These are phyloP conservation scores for Dianthus caryophyllus DNA, from an alignment of 148 eudicot genomes.

Conservation along the genomic window DNA sequence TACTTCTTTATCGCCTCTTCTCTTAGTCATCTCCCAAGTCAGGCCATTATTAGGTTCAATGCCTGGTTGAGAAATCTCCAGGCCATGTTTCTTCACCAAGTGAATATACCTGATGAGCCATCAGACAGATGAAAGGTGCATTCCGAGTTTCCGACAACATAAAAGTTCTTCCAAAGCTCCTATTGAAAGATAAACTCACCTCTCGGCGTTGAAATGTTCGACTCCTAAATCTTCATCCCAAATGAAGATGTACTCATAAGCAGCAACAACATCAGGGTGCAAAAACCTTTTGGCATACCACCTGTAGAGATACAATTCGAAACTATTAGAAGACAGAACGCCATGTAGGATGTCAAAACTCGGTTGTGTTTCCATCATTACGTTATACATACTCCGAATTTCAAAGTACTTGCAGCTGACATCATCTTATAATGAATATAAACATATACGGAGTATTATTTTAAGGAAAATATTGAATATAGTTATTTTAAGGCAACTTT, in stretches of 20 bases:
- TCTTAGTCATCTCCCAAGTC: conserved; percentile 87
- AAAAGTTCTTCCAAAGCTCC: not conserved
- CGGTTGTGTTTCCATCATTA: too few species aligned
- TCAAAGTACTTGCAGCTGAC: too few species aligned
- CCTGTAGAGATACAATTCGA: conserved; percentile 34
- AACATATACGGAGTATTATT: too few species aligned
- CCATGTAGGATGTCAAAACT: not conserved
- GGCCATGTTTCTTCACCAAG: conserved; percentile 68
- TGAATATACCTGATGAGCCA: conserved; percentile 47
- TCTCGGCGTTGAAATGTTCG: conserved; percentile 19
- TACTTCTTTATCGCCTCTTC: conserved; percentile 79
- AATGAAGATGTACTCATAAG: conserved; percentile 20
- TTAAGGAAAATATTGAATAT: too few species aligned
- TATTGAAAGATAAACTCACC: conserved; percentile 21
- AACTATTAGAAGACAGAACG: too few species aligned
- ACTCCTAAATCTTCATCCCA: conserved; percentile 26
- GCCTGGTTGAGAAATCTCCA: conserved; percentile 39
- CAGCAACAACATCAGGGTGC: conserved; percentile 28
- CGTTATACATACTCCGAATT: too few species aligned
- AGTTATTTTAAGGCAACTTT: too few species aligned
- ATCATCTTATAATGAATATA: too few species aligned
- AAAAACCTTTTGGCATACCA: conserved; percentile 84
- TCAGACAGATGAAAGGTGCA: not conserved
- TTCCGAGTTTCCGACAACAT: not conserved
- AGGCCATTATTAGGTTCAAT: conserved; percentile 81